Evolutionary conservation across 2,329 filamentous ascomycete genomes (phyloP), one percentile per base, ranked within the genome.

Genomic region (Colletotrichum godetiae): DNA sequence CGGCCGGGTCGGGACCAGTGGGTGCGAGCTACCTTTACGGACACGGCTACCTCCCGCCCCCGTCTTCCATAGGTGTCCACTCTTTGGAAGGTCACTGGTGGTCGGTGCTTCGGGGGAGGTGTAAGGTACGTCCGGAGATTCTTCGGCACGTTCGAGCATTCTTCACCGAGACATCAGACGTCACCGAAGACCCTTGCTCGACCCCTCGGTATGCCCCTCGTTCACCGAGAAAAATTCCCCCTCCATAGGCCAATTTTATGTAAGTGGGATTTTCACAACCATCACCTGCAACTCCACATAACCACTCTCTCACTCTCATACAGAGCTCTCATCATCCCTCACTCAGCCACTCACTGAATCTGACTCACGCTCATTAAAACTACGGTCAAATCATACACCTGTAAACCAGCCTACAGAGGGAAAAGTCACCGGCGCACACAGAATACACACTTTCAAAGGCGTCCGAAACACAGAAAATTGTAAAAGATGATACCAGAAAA

Each of bases 401-500:
- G 7, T n/a, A 4, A n/a, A 49, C 10, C 42, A 49, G 2, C 10
- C 42, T 10, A n/a, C 19, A 0, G 6, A 49, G 8, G 19, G 19
- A 19, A n/a, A 3, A n/a, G 42, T 49, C 8, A n/a, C 42, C 19
- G 3, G 42, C 42, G 19, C 42, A 49, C 42, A n/a, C 42, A 49
- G 3, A 19, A n/a, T 4, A n/a, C 19, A 49, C 42, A 19, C n/a
- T 4, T 11, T 15, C n/a, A 33, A 33, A 42, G 24, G 53, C 22
- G 46, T 29, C n/a, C 3, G 8, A 61, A 29, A 31, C 3, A 24
- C 4, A 22, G 29, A 3, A 27, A 13, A 11, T n/a, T n/a, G n/a
- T 3, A 22, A 53, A 46, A 24, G 31, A 90, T 89, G 86, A 83
- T 83, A 77, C 88, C 88, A 13, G 78, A 83, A 37, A 87, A 86